Conservation (phyloP, 78 protist genomes). For the Dictyostelium capitatum region DNA sequence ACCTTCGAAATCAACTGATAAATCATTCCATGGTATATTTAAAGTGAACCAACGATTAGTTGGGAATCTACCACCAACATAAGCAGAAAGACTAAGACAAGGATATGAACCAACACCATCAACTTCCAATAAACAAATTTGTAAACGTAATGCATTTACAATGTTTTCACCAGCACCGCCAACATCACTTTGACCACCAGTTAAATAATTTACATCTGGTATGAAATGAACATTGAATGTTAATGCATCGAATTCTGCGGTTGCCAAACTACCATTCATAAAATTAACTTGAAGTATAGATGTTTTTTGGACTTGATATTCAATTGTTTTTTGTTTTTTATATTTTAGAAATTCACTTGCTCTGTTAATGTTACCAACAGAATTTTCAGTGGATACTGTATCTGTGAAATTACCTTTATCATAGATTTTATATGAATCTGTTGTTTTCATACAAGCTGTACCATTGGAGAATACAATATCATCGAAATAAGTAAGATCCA, state of each 20-base stretch:
- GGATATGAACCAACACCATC: constrained; percentile 8
- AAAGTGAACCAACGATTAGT: constrained; percentile 32
- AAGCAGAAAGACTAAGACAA: constrained; percentile 30
- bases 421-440: background rate
- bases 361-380: background rate
- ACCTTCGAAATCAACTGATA: constrained; percentile 1
- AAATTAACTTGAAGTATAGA: background rate
- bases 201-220: background rate
- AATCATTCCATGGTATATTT: constrained; percentile 46
- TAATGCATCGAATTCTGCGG: background rate
- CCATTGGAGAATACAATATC: constrained; percentile 15
- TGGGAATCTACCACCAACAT: constrained; percentile 69
- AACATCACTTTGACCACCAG: background rate
- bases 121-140: background rate
- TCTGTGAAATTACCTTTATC: background rate
- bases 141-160: background rate
- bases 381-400: background rate
- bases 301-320: background rate
- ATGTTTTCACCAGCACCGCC: background rate
- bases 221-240: background rate
- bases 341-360: background rate
- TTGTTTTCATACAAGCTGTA: background rate
- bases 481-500: constrained; percentile 24
- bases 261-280: background rate
- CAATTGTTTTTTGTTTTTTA: background rate